Evolutionary conservation across 306 rosid species (phyloP), one percentile per base, ranked within the genome.

Genomic region (Dryas alaskensis): DNA sequence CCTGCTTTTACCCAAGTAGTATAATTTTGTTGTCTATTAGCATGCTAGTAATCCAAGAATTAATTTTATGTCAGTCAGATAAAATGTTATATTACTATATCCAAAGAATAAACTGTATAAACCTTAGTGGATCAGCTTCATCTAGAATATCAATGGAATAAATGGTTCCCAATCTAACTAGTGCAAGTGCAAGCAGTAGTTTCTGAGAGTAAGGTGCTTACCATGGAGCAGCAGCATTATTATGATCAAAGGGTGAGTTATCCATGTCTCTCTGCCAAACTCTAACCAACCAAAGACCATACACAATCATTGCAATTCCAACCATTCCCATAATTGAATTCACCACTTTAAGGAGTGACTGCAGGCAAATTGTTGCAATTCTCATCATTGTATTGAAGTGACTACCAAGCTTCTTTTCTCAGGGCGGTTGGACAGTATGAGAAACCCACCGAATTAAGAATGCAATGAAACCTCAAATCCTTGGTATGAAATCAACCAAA

Each of bases 281-380:
- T 76, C 80, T 72, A 19, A 71, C 52, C 82, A 81, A 25, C 81
- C 75, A 79, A 27, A 66, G 82, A 31, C 84, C 76, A 69, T 72
- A 82, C 0, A 82, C 25, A 69, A 82, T 64, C 85, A 82, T 62
- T 6, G 89, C 85, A 40, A 85, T 80, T 49, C 89, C 89, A 39
- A 80, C 73, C 45, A 85, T 42, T 54, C 79, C 89, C 76, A 77
- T 54, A n/a, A 73, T 19, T 10, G 70, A 80, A 54, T 82, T 85
- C 72, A 77, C 60, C 1, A 65, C 47, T 72, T 85, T 85, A 13
- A 82, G 81, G 59, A 82, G 9, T 9, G 70, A 62, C 45, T 74
- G 69, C 40, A 72, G 63, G 81, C 78, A 69, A 55, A 54, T 50
- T 43, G 39, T 74, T 55, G 74, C 80, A 54, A 78, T 45, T 39